Base-by-base conservation (phyloP, 1,284 basidiomycete genomes). In the Fomitopsis palustris region DNA sequence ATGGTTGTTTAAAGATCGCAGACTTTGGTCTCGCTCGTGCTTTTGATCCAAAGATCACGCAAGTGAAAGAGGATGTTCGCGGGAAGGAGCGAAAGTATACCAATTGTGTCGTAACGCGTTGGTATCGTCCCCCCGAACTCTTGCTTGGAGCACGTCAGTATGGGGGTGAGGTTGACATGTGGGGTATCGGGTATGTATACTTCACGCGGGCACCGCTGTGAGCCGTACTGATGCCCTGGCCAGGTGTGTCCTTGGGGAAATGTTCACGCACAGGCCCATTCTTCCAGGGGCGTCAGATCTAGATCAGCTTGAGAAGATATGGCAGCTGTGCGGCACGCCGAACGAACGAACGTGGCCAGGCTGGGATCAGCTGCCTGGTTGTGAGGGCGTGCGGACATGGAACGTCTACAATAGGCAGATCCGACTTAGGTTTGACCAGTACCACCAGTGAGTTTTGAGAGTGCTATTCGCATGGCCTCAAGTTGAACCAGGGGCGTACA, bases 41-140 rank as follows among this genome's bases (percentile, higher is more conserved):
- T 9, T 87, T 82, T 64, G 87, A 88, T 64, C 76, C 79, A 5
- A 77, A 73, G 47, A 75, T 81, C 52, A 77, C 78, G 33, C 70
- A 76, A 23, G 72, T 71, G 57, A 67, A 70, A 65, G 75, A 71
- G 27, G 80, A 80, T 57, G 75, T 74, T 7, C 76, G 78, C 19
- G 78, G 79, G 27, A 78, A 79, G 57, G 85, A 87, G 57, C 80
- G 84, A 47, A 87, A 90, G 71, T 98, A 98, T 72, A 99, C 97
- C 1, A 96, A 96, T 69, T 97, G 95, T 75, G 97, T 99, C 27
- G 96, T 99, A n/a, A 99, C 96, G 9, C 80, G 96, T 45, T 99
- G 97, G 96, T 99, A 99, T 71, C 86, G 97, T 31, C 96, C 97
- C 5, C 96, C 97, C 0, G 96, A 99, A 77, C 79, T 99, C 2